These are phyloP conservation scores for Fraxinus cuspidata DNA, from an alignment of 257 asterid species.

Conservation along the genomic window DNA sequence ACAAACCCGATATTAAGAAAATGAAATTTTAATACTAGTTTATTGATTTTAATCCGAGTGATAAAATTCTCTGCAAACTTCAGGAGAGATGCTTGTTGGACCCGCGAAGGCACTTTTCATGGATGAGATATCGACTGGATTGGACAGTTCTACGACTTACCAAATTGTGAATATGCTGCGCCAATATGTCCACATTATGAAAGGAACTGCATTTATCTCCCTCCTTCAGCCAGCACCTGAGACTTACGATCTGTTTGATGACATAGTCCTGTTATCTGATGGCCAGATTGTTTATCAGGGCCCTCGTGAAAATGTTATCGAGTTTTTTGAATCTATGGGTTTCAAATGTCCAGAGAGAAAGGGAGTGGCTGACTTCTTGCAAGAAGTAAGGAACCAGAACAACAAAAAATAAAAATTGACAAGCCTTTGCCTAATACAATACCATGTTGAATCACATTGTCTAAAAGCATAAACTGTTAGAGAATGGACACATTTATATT, in stretches of 20 bases:
- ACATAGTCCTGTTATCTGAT: constrained; percentile 44
- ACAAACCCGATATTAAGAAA: background rate
- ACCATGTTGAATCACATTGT: background rate
- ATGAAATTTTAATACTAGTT: background rate
- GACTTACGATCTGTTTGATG: constrained; percentile 47
- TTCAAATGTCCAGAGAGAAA: constrained; percentile 50
- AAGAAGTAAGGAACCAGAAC: constrained; percentile 35
- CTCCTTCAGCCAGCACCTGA: constrained; percentile 55
- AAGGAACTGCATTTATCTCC: constrained; percentile 46
- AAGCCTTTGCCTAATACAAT: background rate
- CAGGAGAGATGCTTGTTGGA: constrained; percentile 55
- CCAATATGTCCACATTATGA: constrained; percentile 42
- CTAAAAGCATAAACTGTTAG: background rate
- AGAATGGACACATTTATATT: background rate
- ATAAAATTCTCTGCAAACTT: constrained; percentile 9
- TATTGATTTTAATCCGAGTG: background rate
- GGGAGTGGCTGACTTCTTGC: constrained; percentile 52
- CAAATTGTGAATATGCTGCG: constrained; percentile 37
- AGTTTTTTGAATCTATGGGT: constrained; percentile 46
- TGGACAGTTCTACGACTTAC: constrained; percentile 49
- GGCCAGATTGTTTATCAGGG: constrained; percentile 45
- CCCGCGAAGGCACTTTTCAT: constrained; percentile 48
- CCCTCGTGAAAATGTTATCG: constrained; percentile 39
- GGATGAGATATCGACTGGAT: constrained; percentile 53
- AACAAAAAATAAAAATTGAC: too few relatives aligned